Conservation (phyloP, 306 rosid genomes). For the Glycine tomentella region DNA sequence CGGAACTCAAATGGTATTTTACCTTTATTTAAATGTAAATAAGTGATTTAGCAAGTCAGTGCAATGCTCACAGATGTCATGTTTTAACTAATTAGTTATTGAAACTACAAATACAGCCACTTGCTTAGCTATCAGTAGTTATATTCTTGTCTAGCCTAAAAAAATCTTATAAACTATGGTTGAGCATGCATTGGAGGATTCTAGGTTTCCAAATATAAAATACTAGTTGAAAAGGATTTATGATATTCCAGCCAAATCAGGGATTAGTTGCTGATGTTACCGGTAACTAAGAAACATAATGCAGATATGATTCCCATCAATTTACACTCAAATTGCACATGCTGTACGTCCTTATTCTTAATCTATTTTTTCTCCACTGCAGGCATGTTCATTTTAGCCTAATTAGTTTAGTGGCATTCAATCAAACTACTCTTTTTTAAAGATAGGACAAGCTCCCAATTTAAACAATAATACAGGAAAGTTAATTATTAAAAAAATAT, state of each 20-base stretch:
- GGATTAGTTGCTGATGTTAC: constrained; percentile 10
- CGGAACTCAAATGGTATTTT: no score
- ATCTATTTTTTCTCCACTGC: neutral
- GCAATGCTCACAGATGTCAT: neutral
- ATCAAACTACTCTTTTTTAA: neutral
- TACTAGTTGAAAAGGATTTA: neutral
- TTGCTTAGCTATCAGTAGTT: constrained; percentile 11
- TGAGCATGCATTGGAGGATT: constrained; percentile 2
- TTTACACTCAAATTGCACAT: neutral
- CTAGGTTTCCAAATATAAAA: neutral
- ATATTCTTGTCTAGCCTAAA: neutral
- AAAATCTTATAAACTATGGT: neutral
- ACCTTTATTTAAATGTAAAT: neutral
- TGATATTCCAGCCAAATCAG: constrained; percentile 7
- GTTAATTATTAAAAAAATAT: neutral
- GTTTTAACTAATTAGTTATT: constrained; percentile 9
- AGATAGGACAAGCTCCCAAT: constrained; percentile 1
- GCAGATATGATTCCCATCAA: constrained; percentile 31
- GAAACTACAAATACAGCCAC: constrained; percentile 30
- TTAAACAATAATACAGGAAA: neutral
- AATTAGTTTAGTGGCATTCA: neutral
- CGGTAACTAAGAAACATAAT: constrained; percentile 25
- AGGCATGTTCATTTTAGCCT: neutral
- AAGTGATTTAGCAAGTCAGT: constrained; percentile 3
- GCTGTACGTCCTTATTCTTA: neutral